Evolutionary conservation across 1,284 basidiomycete species (phyloP).

Genomic region (Taiwanofungus camphoratus): DNA sequence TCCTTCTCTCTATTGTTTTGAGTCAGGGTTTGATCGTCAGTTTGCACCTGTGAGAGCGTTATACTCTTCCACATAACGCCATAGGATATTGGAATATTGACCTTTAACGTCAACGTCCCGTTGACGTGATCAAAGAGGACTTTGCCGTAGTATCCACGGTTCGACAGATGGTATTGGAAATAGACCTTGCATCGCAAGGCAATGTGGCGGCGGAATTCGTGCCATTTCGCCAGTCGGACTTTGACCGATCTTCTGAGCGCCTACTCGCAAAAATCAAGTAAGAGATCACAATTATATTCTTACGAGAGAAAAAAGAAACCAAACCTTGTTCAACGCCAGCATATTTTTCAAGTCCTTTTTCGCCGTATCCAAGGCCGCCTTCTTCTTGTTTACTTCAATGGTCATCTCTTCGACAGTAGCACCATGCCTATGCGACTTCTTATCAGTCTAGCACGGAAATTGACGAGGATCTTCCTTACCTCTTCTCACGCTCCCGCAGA

Average conservation of each 20-base stretch:
- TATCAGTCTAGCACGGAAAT: not conserved
- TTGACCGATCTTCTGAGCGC: conserved; percentile 56
- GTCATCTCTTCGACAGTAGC: conserved; percentile 75
- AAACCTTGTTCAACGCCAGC: conserved; percentile 57
- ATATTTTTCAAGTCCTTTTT: conserved; percentile 60
- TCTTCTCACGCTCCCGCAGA: conserved; percentile 64
- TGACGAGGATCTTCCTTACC: conserved; percentile 33
- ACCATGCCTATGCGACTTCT: conserved; percentile 50
- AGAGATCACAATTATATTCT: conserved; percentile 1
- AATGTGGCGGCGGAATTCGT: conserved; percentile 81
- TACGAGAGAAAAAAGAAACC: conserved; percentile 3
- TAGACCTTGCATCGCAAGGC: conserved; percentile 80
- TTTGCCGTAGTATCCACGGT: conserved; percentile 83
- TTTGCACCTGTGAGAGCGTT: conserved; percentile 50
- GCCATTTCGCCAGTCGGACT: conserved; percentile 72
- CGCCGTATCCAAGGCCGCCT: conserved; percentile 49
- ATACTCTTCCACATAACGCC: not conserved
- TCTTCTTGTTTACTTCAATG: conserved; percentile 59
- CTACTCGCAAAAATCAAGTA: conserved; percentile 1
- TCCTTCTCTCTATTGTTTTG: conserved; percentile 65
- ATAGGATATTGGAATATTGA: conserved; percentile 21
- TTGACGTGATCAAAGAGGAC: conserved; percentile 79
- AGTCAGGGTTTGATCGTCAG: conserved; percentile 67
- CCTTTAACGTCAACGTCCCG: conserved; percentile 65
- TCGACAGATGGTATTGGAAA: conserved; percentile 78